Evolutionary conservation across 2,329 filamentous ascomycete genomes (phyloP).

Genomic region (Aureobasidium sp.): DNA sequence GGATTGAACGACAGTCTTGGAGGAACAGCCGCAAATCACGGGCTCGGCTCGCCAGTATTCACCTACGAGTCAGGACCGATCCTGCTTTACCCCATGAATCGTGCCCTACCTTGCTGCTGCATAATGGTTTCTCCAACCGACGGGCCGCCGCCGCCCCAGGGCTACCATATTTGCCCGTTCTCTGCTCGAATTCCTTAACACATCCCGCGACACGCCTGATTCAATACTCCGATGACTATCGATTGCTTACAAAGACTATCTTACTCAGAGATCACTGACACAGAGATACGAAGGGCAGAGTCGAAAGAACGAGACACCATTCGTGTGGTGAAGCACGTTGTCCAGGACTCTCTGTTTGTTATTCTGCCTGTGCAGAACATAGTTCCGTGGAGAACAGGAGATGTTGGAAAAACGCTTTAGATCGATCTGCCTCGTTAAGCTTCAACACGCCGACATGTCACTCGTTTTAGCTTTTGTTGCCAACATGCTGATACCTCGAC

Average conservation of each 20-base stretch:
- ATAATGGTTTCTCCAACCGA: neutral
- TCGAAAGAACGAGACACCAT: neutral
- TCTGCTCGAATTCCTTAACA: neutral
- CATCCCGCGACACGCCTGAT: neutral
- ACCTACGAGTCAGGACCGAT: neutral
- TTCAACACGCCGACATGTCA: neutral
- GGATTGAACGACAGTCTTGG: neutral
- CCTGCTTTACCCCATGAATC: conserved; percentile 4
- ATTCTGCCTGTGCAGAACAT: neutral
- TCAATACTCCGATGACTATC: neutral
- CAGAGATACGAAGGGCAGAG: neutral
- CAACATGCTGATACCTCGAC: neutral
- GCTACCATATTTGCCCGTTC: neutral
- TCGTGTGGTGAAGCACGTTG: neutral
- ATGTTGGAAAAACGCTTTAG: neutral
- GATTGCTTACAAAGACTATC: neutral
- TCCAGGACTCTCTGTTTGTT: neutral
- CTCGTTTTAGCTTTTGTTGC: neutral
- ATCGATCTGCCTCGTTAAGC: neutral
- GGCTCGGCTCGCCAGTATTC: neutral
- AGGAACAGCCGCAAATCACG: neutral
- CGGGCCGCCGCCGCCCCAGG: neutral
- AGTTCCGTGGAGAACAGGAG: neutral
- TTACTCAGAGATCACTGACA: neutral
- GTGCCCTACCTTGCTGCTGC: neutral